A percentile compares a stretch with the other conserved stretches of the same genome.
Evolutionary conservation across 2,329 filamentous ascomycete genomes (phyloP).

Genomic region (Fusarium sp.): DNA sequence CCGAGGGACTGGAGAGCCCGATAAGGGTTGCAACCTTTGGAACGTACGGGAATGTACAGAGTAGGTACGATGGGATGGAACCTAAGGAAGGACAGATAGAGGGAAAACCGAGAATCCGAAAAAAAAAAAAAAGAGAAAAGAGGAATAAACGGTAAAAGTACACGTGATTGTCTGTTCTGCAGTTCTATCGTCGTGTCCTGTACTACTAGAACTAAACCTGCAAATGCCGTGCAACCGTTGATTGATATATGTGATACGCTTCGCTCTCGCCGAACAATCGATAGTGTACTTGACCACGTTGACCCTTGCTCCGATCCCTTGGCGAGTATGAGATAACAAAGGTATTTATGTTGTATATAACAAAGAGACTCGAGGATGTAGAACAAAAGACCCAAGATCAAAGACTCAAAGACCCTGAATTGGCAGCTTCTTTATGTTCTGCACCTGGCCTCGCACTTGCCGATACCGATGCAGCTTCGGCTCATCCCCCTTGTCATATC

Average conservation of each 20-base stretch:
- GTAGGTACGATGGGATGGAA: neutral
- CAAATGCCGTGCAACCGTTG: conserved; percentile 15
- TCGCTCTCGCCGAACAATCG: conserved; percentile 37
- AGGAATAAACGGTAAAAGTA: neutral
- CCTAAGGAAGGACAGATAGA: conserved; percentile 4
- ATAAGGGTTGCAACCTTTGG: conserved; percentile 15
- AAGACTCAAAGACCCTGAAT: neutral
- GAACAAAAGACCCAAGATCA: conserved; percentile 5
- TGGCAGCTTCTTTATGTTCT: neutral
- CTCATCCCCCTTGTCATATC: neutral
- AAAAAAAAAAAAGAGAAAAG: conserved; percentile 5
- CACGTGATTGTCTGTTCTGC: conserved; percentile 22
- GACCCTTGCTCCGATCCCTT: conserved; percentile 29
- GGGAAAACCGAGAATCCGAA: conserved; percentile 1
- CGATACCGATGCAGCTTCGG: conserved; percentile 33
- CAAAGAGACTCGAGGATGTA: neutral
- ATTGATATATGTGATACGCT: conserved; percentile 14
- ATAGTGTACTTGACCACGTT: conserved; percentile 20
- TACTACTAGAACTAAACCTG: neutral
- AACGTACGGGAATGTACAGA: neutral
- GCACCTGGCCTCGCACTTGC: conserved; percentile 25
- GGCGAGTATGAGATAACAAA: neutral
- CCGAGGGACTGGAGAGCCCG: conserved; percentile 4
- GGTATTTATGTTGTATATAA: neutral
- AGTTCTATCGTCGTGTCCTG: conserved; percentile 1